Evolutionary conservation across 140 eudicot genomes (phyloP).

Genomic region (Anethum foeniculum): DNA sequence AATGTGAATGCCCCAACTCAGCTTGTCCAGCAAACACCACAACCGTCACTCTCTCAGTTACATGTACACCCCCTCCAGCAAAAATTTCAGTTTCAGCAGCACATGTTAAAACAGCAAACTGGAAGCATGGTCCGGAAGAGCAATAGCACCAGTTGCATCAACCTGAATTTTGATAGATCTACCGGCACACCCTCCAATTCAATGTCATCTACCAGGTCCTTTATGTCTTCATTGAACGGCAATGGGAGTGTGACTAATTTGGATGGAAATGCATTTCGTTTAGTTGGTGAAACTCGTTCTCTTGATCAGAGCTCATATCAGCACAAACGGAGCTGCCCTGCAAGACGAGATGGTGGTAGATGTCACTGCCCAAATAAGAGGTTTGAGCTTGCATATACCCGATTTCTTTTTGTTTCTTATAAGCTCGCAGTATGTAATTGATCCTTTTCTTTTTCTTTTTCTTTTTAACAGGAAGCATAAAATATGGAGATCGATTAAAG

Average conservation of each 20-base stretch:
- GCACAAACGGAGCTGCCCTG: slow-evolving; percentile 66
- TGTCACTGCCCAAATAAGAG: slow-evolving; percentile 97
- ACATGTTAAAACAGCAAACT: slow-evolving; percentile 58
- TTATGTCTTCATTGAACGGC: slow-evolving; percentile 80
- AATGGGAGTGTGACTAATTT: slow-evolving; percentile 89
- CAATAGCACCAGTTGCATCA: slow-evolving; percentile 60
- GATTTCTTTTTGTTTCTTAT: background rate
- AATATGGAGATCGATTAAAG: slow-evolving; percentile 78
- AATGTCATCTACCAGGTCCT: slow-evolving; percentile 83
- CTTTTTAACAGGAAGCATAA: slow-evolving; percentile 57
- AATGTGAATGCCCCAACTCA: slow-evolving; percentile 44
- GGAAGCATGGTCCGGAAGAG: slow-evolving; percentile 54
- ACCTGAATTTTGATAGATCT: slow-evolving; percentile 78
- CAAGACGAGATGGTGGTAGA: slow-evolving; percentile 55
- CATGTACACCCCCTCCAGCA: slow-evolving; percentile 30
- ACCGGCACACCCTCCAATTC: slow-evolving; percentile 60
- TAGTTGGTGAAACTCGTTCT: slow-evolving; percentile 56
- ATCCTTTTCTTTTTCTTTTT: background rate
- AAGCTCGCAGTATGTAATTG: background rate
- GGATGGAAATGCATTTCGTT: slow-evolving; percentile 52
- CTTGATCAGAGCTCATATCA: slow-evolving; percentile 58
- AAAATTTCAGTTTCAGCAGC: slow-evolving; percentile 35
- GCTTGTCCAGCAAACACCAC: slow-evolving; percentile 33
- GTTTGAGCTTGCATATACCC: slow-evolving; percentile 20
- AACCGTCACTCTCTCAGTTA: slow-evolving; percentile 26